phyloP scores from a whole-genome alignment of 2,329 filamentous ascomycete genomes.

The Trichophyton equinum region DNA sequence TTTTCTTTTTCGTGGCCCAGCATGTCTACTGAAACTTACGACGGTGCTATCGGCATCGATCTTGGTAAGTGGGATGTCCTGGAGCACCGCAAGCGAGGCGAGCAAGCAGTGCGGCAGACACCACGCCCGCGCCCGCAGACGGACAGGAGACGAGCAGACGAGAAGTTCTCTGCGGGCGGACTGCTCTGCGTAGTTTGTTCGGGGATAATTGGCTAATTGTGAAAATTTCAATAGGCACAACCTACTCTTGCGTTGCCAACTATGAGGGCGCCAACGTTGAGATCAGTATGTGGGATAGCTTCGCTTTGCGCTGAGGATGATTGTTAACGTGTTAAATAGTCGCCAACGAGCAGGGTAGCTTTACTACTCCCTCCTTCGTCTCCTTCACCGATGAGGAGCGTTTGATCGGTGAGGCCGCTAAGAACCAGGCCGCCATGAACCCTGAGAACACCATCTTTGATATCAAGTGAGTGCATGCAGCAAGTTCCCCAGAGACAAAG shows the following conservation, averaged over 20 bases:
- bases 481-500: background rate
- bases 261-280: constrained; percentile 99
- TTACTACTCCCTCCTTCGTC: constrained; percentile 98
- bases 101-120: background rate
- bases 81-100: background rate
- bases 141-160: background rate
- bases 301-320: constrained; percentile 8
- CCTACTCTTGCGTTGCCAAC: constrained; percentile 98
- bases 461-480: constrained; percentile 63
- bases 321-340: constrained; percentile 38
- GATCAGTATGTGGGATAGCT: constrained; percentile 56
- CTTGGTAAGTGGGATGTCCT: constrained; percentile 55
- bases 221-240: constrained; percentile 56
- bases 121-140: background rate
- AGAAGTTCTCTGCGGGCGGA: background rate
- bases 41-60: constrained; percentile 99
- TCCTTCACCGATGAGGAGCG: constrained; percentile 98
- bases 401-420: constrained; percentile 97
- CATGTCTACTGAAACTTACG: constrained; percentile 97
- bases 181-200: constrained; percentile 1
- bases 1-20: constrained; percentile 29
- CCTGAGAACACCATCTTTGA: constrained; percentile 96
- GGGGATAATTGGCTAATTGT: constrained; percentile 10
- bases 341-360: constrained; percentile 99
- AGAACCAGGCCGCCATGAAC: constrained; percentile 99